Base-by-base conservation (phyloP, 345 rosid genomes). In the Passiflora organensis region DNA sequence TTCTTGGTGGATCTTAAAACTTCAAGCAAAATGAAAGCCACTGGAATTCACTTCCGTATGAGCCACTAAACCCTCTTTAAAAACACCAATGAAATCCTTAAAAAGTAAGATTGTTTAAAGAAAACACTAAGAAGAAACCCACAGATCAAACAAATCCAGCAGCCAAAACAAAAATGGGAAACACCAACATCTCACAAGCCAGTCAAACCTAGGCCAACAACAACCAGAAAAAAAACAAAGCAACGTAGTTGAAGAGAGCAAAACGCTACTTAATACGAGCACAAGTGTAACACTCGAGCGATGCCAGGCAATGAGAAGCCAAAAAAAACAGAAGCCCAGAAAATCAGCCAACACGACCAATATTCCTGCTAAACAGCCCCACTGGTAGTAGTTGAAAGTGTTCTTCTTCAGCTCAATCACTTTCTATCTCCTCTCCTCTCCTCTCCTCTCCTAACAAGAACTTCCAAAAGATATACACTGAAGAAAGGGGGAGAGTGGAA, bases 201-300 rank as follows among this genome's bases (percentile, higher is more conserved):
- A 58, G 56, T 23, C 59, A 68, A 65, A 70, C 68, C 72, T 60
- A 28, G n/a, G n/a, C 34, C 8, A 28, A 8, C 3, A 28, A 28
- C 3, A 8, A 64, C 43, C 43, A 47, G 24, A 75, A 37, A 36
- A 44, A 20, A 28, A 49, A 6, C 13, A 15, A 15, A 23, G 32
- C 13, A 50, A 38, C 51, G 39, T 20, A 63, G 15, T 5, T 12
- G 3, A 50, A 51, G 50, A 25, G 37, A 24, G 10, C 36, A 59
- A 60, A 57, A 46, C 63, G 56, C 41, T 69, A 79, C 83, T 82
- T 70, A 32, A 12, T 10, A 59, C 36, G 34, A 43, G 49, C 22
- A 20, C 14, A 43, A 34, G 37, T 6, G n/a, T 20, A 21, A 36
- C 34, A 15, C 1, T 17, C 5, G 8, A 17, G 20, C 6, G 17